These are phyloP conservation scores for Dactylellina parvicollis DNA, from an alignment of 2,329 filamentous ascomycete genomes.

Conservation along the genomic window DNA sequence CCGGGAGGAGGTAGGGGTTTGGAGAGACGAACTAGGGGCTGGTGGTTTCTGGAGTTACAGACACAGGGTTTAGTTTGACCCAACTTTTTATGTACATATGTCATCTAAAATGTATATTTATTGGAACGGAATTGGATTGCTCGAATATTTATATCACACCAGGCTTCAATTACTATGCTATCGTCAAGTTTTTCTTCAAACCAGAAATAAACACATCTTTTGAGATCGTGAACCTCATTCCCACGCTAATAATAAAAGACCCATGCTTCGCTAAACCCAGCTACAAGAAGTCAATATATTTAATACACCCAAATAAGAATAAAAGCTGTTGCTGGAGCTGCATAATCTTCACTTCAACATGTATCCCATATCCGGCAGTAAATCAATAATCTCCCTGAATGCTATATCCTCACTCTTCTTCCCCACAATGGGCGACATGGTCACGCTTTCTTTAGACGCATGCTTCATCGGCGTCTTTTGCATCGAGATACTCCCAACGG, in stretches of 20 bases:
- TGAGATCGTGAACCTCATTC: too few relatives aligned
- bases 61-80: neutral
- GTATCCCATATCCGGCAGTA: conserved; percentile 45
- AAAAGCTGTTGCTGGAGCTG: too few relatives aligned
- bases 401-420: conserved; percentile 36
- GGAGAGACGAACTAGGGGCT: too few relatives aligned
- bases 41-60: too few relatives aligned
- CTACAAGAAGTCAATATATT: neutral
- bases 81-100: conserved; percentile 28
- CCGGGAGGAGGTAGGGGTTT: neutral
- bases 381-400: conserved; percentile 43
- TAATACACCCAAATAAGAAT: neutral
- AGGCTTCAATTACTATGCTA: too few relatives aligned
- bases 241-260: too few relatives aligned
- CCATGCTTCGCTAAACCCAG: neutral
- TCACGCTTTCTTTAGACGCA: conserved; percentile 26
- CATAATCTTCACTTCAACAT: conserved; percentile 37
- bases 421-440: conserved; percentile 46
- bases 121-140: too few relatives aligned
- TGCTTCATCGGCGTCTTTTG: conserved; percentile 14
- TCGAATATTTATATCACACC: too few relatives aligned
- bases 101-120: conserved; percentile 38
- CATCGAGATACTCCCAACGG: conserved; percentile 20
- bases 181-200: too few relatives aligned
- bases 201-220: too few relatives aligned